Base-by-base conservation (phyloP, 495 filamentous ascomycete genomes). In the Apiosordaria backusii region DNA sequence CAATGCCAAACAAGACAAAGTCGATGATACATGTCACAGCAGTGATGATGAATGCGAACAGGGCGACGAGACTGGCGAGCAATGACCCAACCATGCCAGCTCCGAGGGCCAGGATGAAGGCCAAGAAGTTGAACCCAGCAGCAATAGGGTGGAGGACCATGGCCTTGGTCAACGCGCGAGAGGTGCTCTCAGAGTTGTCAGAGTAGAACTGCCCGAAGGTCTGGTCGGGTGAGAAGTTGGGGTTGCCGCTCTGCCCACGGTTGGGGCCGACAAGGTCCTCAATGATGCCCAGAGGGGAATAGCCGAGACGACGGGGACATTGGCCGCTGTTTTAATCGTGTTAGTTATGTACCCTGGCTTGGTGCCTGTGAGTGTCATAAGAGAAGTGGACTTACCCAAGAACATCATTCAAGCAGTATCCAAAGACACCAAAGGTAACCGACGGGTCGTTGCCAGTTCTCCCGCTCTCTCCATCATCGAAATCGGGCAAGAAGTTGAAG, bases 111-210 rank as follows among this genome's bases (percentile, higher is more conserved):
- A 85, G 72, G 23, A 85, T 63, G 79, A 88, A 87, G 62, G 86
- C 81, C 72, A 87, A 82, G 77, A 87, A 87, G 65, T 80, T 77
- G 18, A 87, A 65, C 21, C 77, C 85, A 61, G 80, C 82, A 4
- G 82, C 85, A 74, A 88, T 79, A 10, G 86, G 86, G 76, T 88
- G 86, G 59, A 88, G 79, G 62, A 88, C 69, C 82, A 88, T 83
- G 60, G 82, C 84, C 61, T 76, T 78, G 18, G 86, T 87, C 5
- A 88, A 78, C 0, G 68, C 72, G 40, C 77, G 75, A n/a, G 83
- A 68, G 23, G 82, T 82, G 69, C 78, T 72, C 23, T 68, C 67
- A 6, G 79, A 74, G 66, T 76, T 72, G 67, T 75, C 72, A 55
- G 81, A 84, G 77, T 81, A 80, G 15, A 45, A 45, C 35, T 45